Base-by-base conservation (phyloP, 768 basidiomycete species). In the Lyophyllum atratum region DNA sequence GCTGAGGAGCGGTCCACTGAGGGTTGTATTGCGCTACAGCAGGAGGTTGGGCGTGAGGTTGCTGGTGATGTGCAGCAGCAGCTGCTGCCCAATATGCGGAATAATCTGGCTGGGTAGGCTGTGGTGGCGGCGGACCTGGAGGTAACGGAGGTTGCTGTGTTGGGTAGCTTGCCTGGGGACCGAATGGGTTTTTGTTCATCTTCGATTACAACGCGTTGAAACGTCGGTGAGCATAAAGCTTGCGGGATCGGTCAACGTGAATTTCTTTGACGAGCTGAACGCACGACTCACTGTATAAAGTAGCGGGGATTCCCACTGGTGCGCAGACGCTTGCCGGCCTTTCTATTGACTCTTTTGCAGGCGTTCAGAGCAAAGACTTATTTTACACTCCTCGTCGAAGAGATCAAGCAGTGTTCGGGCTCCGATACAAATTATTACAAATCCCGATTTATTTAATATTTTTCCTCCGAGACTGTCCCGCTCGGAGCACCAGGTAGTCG, bases 131-230 rank as follows among this genome's bases (percentile, higher is more conserved):
- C 43, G 87, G 89, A 9, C 89, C 89, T n/a, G 89, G 88, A 49
- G 90, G 90, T 40, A 91, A 75, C 42, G 90, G 90, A 2, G 89
- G 88, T 64, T 90, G 89, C 45, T 84, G 87, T 25, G 86, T 82
- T 14, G 83, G 81, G 66, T 87, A 91, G 39, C 80, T 78, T 12
- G 87, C 83, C 46, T 84, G 83, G 19, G 88, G 86, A 57, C 86
- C 79, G 62, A 92, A 92, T 0, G 90, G 90, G 70, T 92, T 92
- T 75, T 91, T 92, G 77, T 92, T 89, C 90, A 92, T 92, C 57
- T 56, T 57, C 22, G 29, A 62, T 68, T 65, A 65, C 56, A 59
- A 55, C 61, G 61, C 61, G 55, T 47, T 40, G 52, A 34, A 26
- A 49, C 57, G 59, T 55, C 47, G 59, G 56, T 58, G 53, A 58